Evolutionary conservation across 1,139 yeast genomes (phyloP), one percentile per base, ranked within the genome.

Genomic region (Yamadazyma dushanensis): DNA sequence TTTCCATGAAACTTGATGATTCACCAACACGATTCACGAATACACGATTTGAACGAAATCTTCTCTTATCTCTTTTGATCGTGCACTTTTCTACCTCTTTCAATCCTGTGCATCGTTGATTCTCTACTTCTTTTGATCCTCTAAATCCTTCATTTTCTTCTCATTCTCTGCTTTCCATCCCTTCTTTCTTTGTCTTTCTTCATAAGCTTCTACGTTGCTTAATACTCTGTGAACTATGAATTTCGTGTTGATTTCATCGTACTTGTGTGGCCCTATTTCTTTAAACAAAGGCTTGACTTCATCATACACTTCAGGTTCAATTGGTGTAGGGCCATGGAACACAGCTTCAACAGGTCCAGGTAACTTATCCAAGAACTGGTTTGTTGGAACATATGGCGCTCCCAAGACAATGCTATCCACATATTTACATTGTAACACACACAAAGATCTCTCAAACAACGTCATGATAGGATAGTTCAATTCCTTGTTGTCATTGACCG

Each of bases 401-500:
- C 81, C 84, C 35, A 85, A 59, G 4, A 85, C 63, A 8, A 88
- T 70, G 0, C 84, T 88, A 54, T 89, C 95, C 19, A 90, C 90
- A 48, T 83, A 85, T 40, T 76, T 75, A 60, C 97, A 88, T 58
- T 90, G 96, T 49, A 92, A 65, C 8, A 88, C 92, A 59, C 96
- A 88, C 44, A 92, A 66, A 0, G 92, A 76, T 46, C 97, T 76
- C 58, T 92, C 97, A 43, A 83, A 76, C 18, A 85, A 52, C 53
- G 84, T 88, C 97, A 92, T 92, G 34, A 89, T 81, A 13, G 96
- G 95, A 53, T 80, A 78, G 55, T 81, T 80, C 38, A 71, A 63
- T 8, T 90, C 90, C 53, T 82, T 80, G 53, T 70, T 65, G 37
- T 54, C 49, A 58, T 83, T 80, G 34, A 80, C 76, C 16, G 74